Conservation (phyloP, 495 filamentous ascomycete species). For the Neohortaea acidophila region DNA sequence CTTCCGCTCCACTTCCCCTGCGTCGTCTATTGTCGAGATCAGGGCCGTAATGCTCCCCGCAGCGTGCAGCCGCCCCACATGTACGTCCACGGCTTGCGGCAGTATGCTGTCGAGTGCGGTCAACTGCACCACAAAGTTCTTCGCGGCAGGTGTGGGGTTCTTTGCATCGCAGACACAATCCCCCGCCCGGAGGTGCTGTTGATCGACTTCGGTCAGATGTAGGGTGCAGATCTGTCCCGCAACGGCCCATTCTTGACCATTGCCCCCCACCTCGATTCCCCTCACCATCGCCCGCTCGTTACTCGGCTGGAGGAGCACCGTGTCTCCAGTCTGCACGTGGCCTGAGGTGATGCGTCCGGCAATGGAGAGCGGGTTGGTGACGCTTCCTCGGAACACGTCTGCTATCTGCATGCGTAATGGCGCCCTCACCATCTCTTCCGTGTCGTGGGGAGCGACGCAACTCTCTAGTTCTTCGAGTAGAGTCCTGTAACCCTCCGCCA, state of each 20-base stretch:
- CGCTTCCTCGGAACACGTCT: slow-evolving; percentile 66
- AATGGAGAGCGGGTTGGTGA: slow-evolving; percentile 59
- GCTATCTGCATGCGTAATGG: slow-evolving; percentile 72
- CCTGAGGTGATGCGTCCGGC: slow-evolving; percentile 79
- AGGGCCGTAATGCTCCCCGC: slow-evolving; percentile 59
- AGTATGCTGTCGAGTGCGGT: slow-evolving; percentile 78
- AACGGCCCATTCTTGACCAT: slow-evolving; percentile 75
- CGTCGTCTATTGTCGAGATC: slow-evolving; percentile 49
- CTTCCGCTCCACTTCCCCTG: slow-evolving; percentile 55
- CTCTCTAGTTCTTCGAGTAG: slow-evolving; percentile 66
- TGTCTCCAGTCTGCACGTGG: slow-evolving; percentile 67
- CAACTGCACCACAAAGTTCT: slow-evolving; percentile 62
- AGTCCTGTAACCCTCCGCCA: slow-evolving; percentile 45
- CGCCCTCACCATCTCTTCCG: slow-evolving; percentile 52
- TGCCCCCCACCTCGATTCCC: slow-evolving; percentile 57
- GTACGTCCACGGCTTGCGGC: slow-evolving; percentile 78
- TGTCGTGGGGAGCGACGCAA: slow-evolving; percentile 45
- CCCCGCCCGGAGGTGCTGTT: slow-evolving; percentile 61
- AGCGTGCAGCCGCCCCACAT: slow-evolving; percentile 66
- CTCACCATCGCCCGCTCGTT: slow-evolving; percentile 65
- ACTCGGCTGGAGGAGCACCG: slow-evolving; percentile 61
- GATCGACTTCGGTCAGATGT: slow-evolving; percentile 74
- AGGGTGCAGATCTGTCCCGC: slow-evolving; percentile 79
- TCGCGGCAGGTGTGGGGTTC: slow-evolving; percentile 50
- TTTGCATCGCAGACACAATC: slow-evolving; percentile 66